Conservation (phyloP, 352 stramenopile species). For the Pythium biforme region DNA sequence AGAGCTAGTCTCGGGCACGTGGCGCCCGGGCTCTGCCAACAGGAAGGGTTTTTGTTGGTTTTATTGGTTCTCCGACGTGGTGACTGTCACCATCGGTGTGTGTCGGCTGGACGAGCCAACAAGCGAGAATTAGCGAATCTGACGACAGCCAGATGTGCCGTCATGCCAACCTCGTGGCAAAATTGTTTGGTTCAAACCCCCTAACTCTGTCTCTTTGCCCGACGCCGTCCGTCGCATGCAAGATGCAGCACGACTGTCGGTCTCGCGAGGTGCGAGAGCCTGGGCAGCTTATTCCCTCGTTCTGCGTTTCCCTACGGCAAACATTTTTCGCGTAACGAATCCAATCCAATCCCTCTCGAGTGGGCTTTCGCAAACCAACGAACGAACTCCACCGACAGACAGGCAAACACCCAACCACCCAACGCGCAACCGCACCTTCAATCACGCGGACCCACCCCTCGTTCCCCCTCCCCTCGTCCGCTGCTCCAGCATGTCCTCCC, state of each 20-base stretch:
- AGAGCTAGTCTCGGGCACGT: background rate
- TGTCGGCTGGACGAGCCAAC: slow-evolving; percentile 10
- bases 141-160: slow-evolving; percentile 6
- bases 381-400: background rate
- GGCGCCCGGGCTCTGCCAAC: background rate
- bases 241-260: background rate
- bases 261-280: background rate
- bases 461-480: background rate
- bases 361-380: slow-evolving; percentile 10
- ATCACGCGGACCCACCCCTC: background rate
- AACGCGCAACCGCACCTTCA: background rate
- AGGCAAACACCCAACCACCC: slow-evolving; percentile 7
- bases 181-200: slow-evolving; percentile 1
- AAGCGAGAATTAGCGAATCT: slow-evolving; percentile 3
- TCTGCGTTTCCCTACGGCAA: slow-evolving; percentile 12
- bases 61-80: no score
- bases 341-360: background rate
- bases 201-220: slow-evolving; percentile 1
- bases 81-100: background rate
- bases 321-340: slow-evolving; percentile 14
- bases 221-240: slow-evolving; percentile 8
- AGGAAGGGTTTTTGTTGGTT: background rate
- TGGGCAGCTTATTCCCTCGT: background rate
- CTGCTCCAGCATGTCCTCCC: background rate
- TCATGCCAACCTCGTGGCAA: background rate